Conservation (phyloP, 1,284 basidiomycete genomes). For the Amylostereum areolatum region DNA sequence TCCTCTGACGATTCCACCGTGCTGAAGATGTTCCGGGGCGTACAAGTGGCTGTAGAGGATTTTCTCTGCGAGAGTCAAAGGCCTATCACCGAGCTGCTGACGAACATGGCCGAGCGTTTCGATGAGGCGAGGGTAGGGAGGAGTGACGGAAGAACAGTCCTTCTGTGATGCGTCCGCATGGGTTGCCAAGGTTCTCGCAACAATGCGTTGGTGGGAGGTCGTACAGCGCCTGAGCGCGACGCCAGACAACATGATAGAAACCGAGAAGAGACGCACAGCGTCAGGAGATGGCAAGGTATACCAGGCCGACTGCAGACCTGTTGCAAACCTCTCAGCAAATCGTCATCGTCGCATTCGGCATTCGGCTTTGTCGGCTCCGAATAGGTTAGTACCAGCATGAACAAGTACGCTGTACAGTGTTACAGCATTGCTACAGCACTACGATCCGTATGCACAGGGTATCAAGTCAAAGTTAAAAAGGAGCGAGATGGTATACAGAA, state of each 20-base stretch:
- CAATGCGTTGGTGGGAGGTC: conserved; percentile 5
- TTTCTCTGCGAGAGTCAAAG: conserved; percentile 94
- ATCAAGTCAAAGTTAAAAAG: too few species aligned
- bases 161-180: conserved; percentile 49
- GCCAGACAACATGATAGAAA: conserved; percentile 7
- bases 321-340: too few species aligned
- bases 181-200: conserved; percentile 42
- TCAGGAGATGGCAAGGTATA: background rate
- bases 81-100: conserved; percentile 58
- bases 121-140: conserved; percentile 80
- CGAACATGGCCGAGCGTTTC: conserved; percentile 74
- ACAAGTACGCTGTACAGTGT: too few species aligned
- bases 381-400: too few species aligned
- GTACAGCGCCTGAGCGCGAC: conserved; percentile 8
- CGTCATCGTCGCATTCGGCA: too few species aligned
- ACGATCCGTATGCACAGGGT: too few species aligned
- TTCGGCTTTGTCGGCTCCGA: too few species aligned
- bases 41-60: conserved; percentile 93
- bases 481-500: too few species aligned
- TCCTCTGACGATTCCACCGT: conserved; percentile 71
- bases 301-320: too few species aligned
- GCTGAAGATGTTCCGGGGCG: conserved; percentile 71
- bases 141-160: conserved; percentile 78
- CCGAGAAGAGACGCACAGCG: background rate
- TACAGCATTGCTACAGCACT: too few species aligned